Conservation (phyloP, 768 basidiomycete genomes). For the Serendipita sp. region DNA sequence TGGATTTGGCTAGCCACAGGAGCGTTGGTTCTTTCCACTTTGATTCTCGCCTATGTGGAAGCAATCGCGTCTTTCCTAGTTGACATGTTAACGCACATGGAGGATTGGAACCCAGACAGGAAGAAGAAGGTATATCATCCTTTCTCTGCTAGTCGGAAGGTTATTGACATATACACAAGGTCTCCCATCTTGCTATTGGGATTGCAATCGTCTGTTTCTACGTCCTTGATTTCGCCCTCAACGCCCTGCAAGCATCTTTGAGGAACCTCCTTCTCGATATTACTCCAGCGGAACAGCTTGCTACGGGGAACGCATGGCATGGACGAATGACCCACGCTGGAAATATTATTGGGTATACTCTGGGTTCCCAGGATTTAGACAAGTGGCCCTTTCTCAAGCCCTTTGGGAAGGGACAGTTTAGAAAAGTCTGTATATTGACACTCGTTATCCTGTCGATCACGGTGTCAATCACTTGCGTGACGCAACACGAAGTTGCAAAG, state of each 20-base stretch:
- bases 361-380: conserved; percentile 83
- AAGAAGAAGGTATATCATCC: conserved; percentile 35
- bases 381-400: conserved; percentile 60
- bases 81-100: conserved; percentile 56
- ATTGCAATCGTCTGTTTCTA: conserved; percentile 88
- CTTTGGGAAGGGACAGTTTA: conserved; percentile 84
- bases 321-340: conserved; percentile 94
- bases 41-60: conserved; percentile 72
- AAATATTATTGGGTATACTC: conserved; percentile 87
- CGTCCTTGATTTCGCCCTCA: conserved; percentile 90
- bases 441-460: conserved; percentile 63
- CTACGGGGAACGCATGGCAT: conserved; percentile 95
- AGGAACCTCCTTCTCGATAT: conserved; percentile 89
- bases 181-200: conserved; percentile 54
- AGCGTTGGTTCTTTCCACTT: conserved; percentile 61
- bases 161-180: conserved; percentile 29
- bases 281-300: conserved; percentile 76
- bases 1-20: conserved; percentile 86
- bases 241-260: conserved; percentile 84
- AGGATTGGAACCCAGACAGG: conserved; percentile 72
- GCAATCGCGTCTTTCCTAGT: conserved; percentile 59
- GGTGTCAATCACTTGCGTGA: conserved; percentile 79
- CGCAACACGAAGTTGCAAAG: conserved; percentile 39
- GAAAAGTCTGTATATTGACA: conserved; percentile 85
- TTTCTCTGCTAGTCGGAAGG: too few relatives aligned